Evolutionary conservation across 371 early-diverging fungal genomes (phyloP).

Genomic region (Apophysomyces variabilis): DNA sequence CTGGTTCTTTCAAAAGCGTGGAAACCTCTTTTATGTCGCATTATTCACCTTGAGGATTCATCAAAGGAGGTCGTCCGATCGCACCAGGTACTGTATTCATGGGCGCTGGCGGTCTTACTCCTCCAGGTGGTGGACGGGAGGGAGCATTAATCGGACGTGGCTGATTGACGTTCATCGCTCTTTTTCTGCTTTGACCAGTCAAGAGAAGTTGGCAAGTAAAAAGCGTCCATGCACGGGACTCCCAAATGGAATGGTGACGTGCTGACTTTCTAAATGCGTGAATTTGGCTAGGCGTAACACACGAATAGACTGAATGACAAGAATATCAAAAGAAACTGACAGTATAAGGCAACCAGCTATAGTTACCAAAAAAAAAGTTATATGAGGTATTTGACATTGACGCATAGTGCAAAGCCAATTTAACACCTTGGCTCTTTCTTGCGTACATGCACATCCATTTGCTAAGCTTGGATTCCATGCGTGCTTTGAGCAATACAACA

Average conservation of each 20-base stretch:
- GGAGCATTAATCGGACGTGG: constrained; percentile 20
- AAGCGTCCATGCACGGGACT: neutral
- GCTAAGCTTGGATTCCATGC: too few relatives aligned
- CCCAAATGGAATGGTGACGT: neutral
- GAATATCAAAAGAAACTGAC: too few relatives aligned
- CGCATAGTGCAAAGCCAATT: too few relatives aligned
- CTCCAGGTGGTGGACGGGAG: constrained; percentile 13
- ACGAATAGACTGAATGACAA: too few relatives aligned
- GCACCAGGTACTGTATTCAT: constrained; percentile 15
- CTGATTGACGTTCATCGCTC: constrained; percentile 19
- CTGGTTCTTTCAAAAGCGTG: neutral
- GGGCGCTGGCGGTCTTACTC: constrained; percentile 13
- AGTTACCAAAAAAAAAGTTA: too few relatives aligned
- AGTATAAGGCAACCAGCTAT: too few relatives aligned
- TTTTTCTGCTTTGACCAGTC: constrained; percentile 10
- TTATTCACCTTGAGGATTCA: constrained; percentile 12
- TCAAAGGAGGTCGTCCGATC: neutral
- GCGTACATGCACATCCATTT: too few relatives aligned
- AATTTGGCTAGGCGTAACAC: too few relatives aligned
- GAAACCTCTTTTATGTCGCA: neutral
- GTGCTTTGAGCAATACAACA: too few relatives aligned
- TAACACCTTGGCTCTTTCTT: too few relatives aligned
- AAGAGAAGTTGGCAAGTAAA: neutral
- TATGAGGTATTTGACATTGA: too few relatives aligned
- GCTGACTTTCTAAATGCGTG: neutral